Evolutionary conservation across 2,329 filamentous ascomycete genomes (phyloP).

Genomic region (Metarhizium anisopliae): DNA sequence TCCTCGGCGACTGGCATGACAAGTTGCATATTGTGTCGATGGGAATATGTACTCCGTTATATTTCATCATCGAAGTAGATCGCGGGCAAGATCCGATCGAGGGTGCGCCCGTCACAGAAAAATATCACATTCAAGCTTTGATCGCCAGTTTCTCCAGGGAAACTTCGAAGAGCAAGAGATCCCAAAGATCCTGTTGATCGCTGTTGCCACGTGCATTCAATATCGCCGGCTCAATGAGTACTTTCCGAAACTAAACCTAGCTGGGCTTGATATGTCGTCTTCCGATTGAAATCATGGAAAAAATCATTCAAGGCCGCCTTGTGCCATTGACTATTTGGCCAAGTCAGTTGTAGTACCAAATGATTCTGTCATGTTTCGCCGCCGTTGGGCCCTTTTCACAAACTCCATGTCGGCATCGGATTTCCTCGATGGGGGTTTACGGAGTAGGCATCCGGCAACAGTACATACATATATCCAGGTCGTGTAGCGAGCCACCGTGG

Average conservation of each 20-base stretch:
- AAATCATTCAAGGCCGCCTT: too few species aligned
- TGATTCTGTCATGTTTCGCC: too few species aligned
- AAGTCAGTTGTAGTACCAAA: too few species aligned
- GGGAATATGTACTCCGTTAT: too few species aligned
- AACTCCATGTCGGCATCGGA: not conserved
- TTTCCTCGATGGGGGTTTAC: not conserved
- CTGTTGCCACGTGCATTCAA: not conserved
- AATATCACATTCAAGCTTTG: not conserved
- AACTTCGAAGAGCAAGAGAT: not conserved
- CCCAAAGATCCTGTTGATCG: conserved; percentile 6
- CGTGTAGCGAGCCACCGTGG: not conserved
- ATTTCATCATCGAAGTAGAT: too few species aligned
- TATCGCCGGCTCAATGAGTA: not conserved
- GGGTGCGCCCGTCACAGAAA: not conserved
- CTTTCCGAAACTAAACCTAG: not conserved
- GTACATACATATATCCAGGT: not conserved
- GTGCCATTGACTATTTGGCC: too few species aligned
- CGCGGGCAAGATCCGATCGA: not conserved
- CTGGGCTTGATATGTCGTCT: not conserved
- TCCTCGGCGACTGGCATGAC: too few species aligned
- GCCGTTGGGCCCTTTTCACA: too few species aligned
- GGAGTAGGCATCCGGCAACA: not conserved
- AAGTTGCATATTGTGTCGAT: too few species aligned
- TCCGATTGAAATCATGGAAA: too few species aligned
- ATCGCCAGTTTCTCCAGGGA: not conserved